A percentile compares a stretch with the other conserved stretches of the same genome.
These are phyloP conservation scores for Nakaseomyces bracarensis DNA, from an alignment of 1,139 yeast genomes.

Conservation along the genomic window DNA sequence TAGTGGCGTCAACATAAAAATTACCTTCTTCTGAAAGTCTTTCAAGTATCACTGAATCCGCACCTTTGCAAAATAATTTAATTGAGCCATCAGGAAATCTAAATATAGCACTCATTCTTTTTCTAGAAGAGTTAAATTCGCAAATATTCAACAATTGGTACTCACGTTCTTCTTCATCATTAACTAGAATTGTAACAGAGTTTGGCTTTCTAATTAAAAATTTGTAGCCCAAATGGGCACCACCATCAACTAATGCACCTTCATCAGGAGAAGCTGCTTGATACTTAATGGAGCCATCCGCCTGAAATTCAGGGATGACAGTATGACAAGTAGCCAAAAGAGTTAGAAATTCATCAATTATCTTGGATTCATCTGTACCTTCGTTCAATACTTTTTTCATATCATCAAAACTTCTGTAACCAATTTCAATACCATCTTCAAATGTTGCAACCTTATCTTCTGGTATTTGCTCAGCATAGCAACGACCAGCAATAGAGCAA, in stretches of 20 bases:
- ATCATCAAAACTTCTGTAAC: constrained; percentile 66
- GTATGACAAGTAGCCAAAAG: constrained; percentile 92
- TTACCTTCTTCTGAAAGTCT: constrained; percentile 64
- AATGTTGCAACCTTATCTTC: constrained; percentile 74
- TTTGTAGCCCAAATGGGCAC: constrained; percentile 77
- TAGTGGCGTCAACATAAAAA: constrained; percentile 73
- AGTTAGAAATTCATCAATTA: constrained; percentile 76
- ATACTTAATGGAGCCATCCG: constrained; percentile 63
- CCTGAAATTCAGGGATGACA: constrained; percentile 79
- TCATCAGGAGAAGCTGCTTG: constrained; percentile 99
- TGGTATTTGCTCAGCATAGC: constrained; percentile 83
- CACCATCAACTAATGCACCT: constrained; percentile 97
- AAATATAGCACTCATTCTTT: constrained; percentile 94
- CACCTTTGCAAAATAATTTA: constrained; percentile 89
- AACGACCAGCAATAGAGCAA: constrained; percentile 88
- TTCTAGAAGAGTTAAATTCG: constrained; percentile 94
- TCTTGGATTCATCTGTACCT: constrained; percentile 45
- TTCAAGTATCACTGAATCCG: constrained; percentile 91
- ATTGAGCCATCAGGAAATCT: constrained; percentile 92
- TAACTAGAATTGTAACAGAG: constrained; percentile 57
- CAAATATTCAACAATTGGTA: constrained; percentile 84
- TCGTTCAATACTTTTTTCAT: constrained; percentile 45
- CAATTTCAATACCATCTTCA: constrained; percentile 73
- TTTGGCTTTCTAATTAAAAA: constrained; percentile 83
- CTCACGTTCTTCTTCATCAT: constrained; percentile 40